A percentile compares a stretch with the other conserved stretches of the same genome.
These are phyloP conservation scores for Stephania yunnanensis DNA, from an alignment of 164 flowering plant species.

Conservation along the genomic window DNA sequence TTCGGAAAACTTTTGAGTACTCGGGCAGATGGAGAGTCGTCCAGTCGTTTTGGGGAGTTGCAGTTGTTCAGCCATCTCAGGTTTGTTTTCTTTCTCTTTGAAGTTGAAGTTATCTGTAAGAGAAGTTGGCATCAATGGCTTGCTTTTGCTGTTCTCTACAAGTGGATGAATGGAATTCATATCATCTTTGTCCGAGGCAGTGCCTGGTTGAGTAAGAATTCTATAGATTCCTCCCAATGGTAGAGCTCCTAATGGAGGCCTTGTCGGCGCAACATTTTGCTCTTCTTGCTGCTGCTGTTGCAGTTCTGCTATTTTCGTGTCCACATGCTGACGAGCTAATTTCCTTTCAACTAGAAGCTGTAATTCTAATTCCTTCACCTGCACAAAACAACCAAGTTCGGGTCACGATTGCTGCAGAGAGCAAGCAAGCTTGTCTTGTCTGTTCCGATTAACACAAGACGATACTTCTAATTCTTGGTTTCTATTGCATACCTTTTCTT, in stretches of 20 bases:
- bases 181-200: conserved; percentile 25
- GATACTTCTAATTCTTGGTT: background rate
- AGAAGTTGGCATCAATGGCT: conserved; percentile 25
- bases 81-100: conserved; percentile 80
- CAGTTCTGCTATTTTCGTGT: conserved; percentile 72
- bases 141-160: conserved; percentile 38
- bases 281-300: conserved; percentile 51
- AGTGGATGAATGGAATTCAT: conserved; percentile 31
- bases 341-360: conserved; percentile 82
- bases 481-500: conserved; percentile 60
- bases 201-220: conserved; percentile 27
- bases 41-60: conserved; percentile 44
- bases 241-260: conserved; percentile 43
- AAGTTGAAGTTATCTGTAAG: conserved; percentile 23
- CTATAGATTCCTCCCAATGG: conserved; percentile 30
- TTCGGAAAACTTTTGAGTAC: conserved; percentile 27
- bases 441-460: background rate
- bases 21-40: conserved; percentile 60
- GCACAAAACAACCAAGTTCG: conserved; percentile 17
- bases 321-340: conserved; percentile 84
- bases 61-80: conserved; percentile 34
- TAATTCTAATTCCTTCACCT: conserved; percentile 88
- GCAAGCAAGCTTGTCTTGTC: background rate
- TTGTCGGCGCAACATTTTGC: conserved; percentile 25
- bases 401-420: background rate